These are phyloP conservation scores for Halenospora varia DNA, from an alignment of 495 filamentous ascomycete genomes.

Conservation along the genomic window DNA sequence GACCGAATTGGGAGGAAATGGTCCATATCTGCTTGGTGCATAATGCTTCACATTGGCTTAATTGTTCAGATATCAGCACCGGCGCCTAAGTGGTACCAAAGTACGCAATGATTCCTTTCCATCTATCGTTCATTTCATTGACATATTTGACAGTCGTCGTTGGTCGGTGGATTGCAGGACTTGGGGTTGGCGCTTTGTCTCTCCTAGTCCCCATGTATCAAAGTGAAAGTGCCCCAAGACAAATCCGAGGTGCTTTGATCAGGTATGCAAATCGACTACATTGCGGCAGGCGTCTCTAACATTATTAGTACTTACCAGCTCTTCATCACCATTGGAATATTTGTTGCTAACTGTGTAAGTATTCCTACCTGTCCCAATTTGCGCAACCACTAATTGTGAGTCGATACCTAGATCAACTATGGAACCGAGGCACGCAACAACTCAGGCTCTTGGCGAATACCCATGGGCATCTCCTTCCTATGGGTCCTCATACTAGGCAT, in stretches of 20 bases:
- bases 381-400: too few species aligned
- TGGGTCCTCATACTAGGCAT: conserved; percentile 70
- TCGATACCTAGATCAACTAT: conserved; percentile 80
- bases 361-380: too few species aligned
- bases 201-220: conserved; percentile 55
- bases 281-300: conserved; percentile 11
- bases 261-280: conserved; percentile 32
- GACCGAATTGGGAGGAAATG: conserved; percentile 49
- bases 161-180: conserved; percentile 51
- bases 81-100: conserved; percentile 44
- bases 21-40: conserved; percentile 48
- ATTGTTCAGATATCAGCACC: conserved; percentile 49
- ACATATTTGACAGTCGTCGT: conserved; percentile 21
- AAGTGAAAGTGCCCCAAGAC: conserved; percentile 50
- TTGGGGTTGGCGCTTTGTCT: conserved; percentile 52
- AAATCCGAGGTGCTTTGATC: conserved; percentile 64
- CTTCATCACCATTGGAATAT: conserved; percentile 83
- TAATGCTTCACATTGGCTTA: conserved; percentile 50
- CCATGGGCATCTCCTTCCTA: conserved; percentile 74
- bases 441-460: conserved; percentile 72
- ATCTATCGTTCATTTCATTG: too few species aligned
- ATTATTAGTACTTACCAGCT: conserved; percentile 60
- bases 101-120: too few species aligned
- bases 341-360: conserved; percentile 54
- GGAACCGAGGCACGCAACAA: conserved; percentile 52